These are phyloP conservation scores for Scutellaria baicalensis DNA, from an alignment of 257 asterid species.

Conservation along the genomic window DNA sequence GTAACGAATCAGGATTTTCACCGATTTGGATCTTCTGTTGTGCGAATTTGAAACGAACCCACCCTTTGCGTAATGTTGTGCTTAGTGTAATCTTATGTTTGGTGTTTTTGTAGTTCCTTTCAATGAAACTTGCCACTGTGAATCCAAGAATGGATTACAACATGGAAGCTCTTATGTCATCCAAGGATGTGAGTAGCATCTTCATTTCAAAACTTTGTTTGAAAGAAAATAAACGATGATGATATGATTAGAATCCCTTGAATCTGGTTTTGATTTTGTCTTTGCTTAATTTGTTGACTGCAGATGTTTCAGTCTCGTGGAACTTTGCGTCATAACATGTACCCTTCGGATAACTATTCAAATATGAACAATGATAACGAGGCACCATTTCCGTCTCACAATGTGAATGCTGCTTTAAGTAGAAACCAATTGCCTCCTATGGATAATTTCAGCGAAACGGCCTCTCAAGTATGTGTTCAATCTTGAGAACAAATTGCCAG, in stretches of 20 bases:
- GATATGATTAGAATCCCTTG: background rate
- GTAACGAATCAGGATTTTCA: constrained; percentile 26
- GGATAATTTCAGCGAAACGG: constrained; percentile 33
- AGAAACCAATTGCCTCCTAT: constrained; percentile 44
- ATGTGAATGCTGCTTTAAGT: constrained; percentile 22
- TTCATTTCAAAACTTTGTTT: background rate
- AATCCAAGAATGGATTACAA: constrained; percentile 73
- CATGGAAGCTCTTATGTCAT: constrained; percentile 56
- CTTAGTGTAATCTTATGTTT: background rate
- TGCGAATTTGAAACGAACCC: background rate
- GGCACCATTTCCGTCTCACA: constrained; percentile 29
- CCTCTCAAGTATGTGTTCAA: constrained; percentile 48
- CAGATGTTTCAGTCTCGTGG: constrained; percentile 54
- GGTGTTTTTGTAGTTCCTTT: constrained; percentile 58
- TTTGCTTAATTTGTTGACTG: background rate
- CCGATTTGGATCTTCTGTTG: too few species aligned
- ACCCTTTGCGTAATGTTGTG: too few species aligned
- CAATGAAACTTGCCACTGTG: constrained; percentile 78
- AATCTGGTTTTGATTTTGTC: background rate
- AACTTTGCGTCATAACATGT: constrained; percentile 34
- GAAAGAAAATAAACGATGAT: too few species aligned
- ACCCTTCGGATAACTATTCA: constrained; percentile 35
- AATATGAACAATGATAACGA: constrained; percentile 23
- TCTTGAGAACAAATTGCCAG: background rate
- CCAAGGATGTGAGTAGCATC: constrained; percentile 63